These are phyloP conservation scores for Isochrysis galbana DNA, from an alignment of 78 protist species.

Conservation along the genomic window DNA sequence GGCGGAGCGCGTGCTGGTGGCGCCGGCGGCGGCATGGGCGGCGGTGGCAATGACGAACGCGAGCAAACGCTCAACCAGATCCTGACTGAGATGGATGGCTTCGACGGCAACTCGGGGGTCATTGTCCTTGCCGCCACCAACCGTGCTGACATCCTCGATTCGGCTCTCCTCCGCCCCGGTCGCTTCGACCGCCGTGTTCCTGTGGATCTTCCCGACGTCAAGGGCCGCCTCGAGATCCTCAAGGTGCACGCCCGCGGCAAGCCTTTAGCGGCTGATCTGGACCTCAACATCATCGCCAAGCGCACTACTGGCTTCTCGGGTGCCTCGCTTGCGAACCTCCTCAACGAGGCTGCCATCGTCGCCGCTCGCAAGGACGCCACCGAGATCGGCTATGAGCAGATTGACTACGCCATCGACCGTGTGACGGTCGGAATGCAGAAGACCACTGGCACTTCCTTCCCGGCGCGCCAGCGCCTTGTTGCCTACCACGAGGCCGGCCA, in stretches of 20 bases:
- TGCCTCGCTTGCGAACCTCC: slow-evolving; percentile 49
- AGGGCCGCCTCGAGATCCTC: slow-evolving; percentile 86
- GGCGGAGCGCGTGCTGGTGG: slow-evolving; percentile 63
- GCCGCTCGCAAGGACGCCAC: slow-evolving; percentile 52
- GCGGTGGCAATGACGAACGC: slow-evolving; percentile 85
- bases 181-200: slow-evolving; percentile 84
- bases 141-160: slow-evolving; percentile 81
- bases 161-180: slow-evolving; percentile 96
- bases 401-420: slow-evolving; percentile 63
- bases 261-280: slow-evolving; percentile 50
- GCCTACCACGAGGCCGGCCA: slow-evolving; percentile 99
- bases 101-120: slow-evolving; percentile 73
- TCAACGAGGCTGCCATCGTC: slow-evolving; percentile 67
- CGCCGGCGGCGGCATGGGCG: slow-evolving; percentile 30
- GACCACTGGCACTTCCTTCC: slow-evolving; percentile 61
- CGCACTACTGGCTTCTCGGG: slow-evolving; percentile 63
- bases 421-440: slow-evolving; percentile 54
- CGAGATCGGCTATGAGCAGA: slow-evolving; percentile 7
- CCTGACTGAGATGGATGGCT: slow-evolving; percentile 98
- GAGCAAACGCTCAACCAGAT: slow-evolving; percentile 97
- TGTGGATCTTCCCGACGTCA: slow-evolving; percentile 88
- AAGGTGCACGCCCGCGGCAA: slow-evolving; percentile 68
- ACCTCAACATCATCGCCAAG: slow-evolving; percentile 47
- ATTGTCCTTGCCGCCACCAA: slow-evolving; percentile 96
- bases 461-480: slow-evolving; percentile 78